These are phyloP conservation scores for Fraxinus platypoda DNA, from an alignment of 305 asterid genomes.

Conservation along the genomic window DNA sequence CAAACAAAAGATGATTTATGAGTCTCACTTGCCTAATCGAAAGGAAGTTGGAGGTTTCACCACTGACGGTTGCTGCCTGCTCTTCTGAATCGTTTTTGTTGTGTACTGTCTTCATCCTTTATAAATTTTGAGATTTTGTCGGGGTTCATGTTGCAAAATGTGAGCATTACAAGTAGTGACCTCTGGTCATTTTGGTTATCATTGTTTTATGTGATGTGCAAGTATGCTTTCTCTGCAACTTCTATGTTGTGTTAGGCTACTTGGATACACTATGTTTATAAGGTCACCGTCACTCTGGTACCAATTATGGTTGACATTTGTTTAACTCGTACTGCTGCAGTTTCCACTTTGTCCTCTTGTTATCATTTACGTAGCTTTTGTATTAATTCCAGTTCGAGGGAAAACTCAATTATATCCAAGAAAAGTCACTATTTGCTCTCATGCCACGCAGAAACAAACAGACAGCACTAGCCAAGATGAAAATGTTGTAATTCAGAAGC, in stretches of 20 bases:
- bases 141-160: neutral
- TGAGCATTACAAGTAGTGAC: neutral
- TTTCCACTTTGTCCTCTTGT: neutral
- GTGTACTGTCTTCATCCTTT: neutral
- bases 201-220: neutral
- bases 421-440: neutral
- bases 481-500: constrained; percentile 20
- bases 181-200: neutral
- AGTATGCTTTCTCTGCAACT: neutral
- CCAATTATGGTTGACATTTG: neutral
- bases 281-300: neutral
- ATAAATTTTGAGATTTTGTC: neutral
- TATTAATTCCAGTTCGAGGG: neutral
- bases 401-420: neutral
- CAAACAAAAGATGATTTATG: neutral
- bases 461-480: constrained; percentile 16
- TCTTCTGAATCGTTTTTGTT: neutral
- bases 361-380: neutral
- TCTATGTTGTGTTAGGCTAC: neutral
- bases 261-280: neutral
- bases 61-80: neutral
- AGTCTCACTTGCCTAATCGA: neutral
- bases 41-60: neutral
- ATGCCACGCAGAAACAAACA: constrained; percentile 13
- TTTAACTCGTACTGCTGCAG: neutral